A percentile compares a stretch with the other conserved stretches of the same genome.
These are phyloP conservation scores for Sonneratia caseolaris DNA, from an alignment of 345 rosid species.

Conservation along the genomic window DNA sequence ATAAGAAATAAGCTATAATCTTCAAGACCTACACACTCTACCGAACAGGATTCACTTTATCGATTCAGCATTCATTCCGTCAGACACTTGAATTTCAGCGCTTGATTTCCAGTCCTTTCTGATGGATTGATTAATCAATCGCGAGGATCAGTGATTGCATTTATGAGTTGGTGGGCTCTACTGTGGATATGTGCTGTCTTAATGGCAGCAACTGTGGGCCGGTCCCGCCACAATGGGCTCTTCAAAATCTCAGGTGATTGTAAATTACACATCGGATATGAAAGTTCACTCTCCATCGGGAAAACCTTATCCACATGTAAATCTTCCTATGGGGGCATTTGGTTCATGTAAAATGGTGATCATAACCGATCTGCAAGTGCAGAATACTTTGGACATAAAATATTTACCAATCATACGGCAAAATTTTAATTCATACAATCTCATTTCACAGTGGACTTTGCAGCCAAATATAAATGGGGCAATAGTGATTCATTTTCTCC, in stretches of 20 bases:
- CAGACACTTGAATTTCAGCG: too few relatives aligned
- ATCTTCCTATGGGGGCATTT: neutral
- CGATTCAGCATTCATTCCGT: too few relatives aligned
- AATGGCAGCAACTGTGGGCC: neutral
- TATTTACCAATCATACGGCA: neutral
- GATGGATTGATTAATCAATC: neutral
- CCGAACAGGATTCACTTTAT: too few relatives aligned
- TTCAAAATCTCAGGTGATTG: neutral
- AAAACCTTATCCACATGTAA: neutral
- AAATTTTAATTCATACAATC: too few relatives aligned
- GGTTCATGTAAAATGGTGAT: neutral
- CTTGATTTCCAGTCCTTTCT: neutral
- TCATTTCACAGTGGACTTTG: too few relatives aligned
- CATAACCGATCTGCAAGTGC: too few relatives aligned
- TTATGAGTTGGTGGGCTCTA: neutral
- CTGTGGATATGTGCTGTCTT: neutral
- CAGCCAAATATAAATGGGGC: too few relatives aligned
- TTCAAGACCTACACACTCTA: too few relatives aligned
- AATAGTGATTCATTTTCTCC: too few relatives aligned
- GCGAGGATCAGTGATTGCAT: neutral
- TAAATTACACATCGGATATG: neutral
- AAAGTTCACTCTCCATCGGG: neutral
- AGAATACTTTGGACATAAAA: neutral
- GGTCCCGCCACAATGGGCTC: neutral
- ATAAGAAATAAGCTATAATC: too few relatives aligned